Evolutionary conservation across 2,329 filamentous ascomycete species (phyloP).

Genomic region (Sporothrix variecibatus): DNA sequence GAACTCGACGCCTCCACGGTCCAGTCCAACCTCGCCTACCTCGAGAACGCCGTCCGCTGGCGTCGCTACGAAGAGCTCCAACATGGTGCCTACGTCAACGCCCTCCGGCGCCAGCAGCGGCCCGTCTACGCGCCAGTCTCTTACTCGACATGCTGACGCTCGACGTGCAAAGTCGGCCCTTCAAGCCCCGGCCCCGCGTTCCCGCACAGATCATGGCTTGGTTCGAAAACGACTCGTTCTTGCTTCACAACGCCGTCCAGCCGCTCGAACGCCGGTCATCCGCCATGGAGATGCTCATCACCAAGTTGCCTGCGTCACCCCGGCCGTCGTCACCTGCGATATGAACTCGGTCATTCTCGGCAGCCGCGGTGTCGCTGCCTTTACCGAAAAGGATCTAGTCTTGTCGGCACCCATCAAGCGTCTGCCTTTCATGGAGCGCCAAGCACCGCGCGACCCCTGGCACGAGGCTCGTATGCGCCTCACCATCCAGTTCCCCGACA

Average conservation of each 20-base stretch:
- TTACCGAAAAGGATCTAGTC: constrained; percentile 59
- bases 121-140: constrained; percentile 78
- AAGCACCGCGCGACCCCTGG: constrained; percentile 72
- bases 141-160: constrained; percentile 79
- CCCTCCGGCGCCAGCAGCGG: constrained; percentile 73
- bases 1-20: constrained; percentile 67
- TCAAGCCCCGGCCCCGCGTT: constrained; percentile 60
- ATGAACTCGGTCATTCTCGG: constrained; percentile 69
- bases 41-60: constrained; percentile 72
- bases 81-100: constrained; percentile 78
- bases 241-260: constrained; percentile 68
- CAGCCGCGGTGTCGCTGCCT: constrained; percentile 56
- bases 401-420: constrained; percentile 58
- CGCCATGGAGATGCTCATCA: constrained; percentile 71
- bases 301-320: constrained; percentile 93
- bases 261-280: constrained; percentile 73
- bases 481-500: constrained; percentile 96
- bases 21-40: constrained; percentile 67
- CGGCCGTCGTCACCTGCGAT: constrained; percentile 80
- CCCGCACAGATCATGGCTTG: constrained; percentile 69
- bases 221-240: constrained; percentile 69
- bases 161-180: constrained; percentile 59
- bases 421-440: constrained; percentile 59
- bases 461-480: constrained; percentile 90
- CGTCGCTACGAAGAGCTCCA: constrained; percentile 76